Evolutionary conservation across 768 basidiomycete genomes (phyloP).

Genomic region (Tricholoma hemisulphureum): DNA sequence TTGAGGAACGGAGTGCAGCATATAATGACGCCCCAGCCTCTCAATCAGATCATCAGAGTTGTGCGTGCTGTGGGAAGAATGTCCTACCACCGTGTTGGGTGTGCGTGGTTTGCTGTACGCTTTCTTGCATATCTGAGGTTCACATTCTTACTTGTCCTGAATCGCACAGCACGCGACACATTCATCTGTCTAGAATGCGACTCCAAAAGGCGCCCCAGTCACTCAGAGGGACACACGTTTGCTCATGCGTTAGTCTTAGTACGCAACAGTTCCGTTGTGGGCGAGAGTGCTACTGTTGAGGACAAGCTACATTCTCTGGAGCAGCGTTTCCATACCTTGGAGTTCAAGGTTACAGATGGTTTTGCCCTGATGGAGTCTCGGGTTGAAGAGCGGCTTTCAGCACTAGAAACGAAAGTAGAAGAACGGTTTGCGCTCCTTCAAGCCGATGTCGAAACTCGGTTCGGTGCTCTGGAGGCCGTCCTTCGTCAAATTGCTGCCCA

Average conservation of each 20-base stretch:
- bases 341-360: slow-evolving; percentile 27
- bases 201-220: slow-evolving; percentile 10
- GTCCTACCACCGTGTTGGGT: slow-evolving; percentile 21
- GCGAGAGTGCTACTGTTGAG: slow-evolving; percentile 21
- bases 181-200: slow-evolving; percentile 35
- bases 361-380: slow-evolving; percentile 23
- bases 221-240: slow-evolving; percentile 7
- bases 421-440: slow-evolving; percentile 14
- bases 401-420: slow-evolving; percentile 25
- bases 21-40: neutral
- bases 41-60: slow-evolving; percentile 3
- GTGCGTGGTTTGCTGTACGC: slow-evolving; percentile 18
- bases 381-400: slow-evolving; percentile 26
- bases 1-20: neutral
- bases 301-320: slow-evolving; percentile 29
- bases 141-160: neutral
- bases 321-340: slow-evolving; percentile 27
- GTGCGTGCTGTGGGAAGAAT: slow-evolving; percentile 16
- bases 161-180: slow-evolving; percentile 28
- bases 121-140: neutral
- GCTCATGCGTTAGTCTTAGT: slow-evolving; percentile 31
- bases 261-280: slow-evolving; percentile 19
- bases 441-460: slow-evolving; percentile 15
- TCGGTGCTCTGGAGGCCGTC: slow-evolving; percentile 21
- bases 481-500: slow-evolving; percentile 25